phyloP scores from a whole-genome alignment of 345 rosid species.

The Boechera divaricarpa region DNA sequence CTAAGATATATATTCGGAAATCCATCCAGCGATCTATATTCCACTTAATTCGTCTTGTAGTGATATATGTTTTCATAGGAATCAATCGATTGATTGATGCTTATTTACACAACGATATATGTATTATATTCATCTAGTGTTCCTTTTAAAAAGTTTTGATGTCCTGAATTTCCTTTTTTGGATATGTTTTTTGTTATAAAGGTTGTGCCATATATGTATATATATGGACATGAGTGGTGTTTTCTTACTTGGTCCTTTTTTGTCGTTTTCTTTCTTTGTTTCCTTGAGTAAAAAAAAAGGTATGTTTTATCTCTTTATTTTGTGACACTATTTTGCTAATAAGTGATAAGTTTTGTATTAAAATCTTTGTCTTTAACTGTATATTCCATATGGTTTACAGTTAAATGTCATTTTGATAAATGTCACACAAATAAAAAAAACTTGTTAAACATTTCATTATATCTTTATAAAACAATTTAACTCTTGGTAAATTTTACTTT shows the following conservation, averaged over 20 bases:
- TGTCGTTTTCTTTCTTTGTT: slow-evolving; percentile 11
- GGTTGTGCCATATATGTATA: slow-evolving; percentile 42
- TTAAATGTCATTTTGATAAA: not conserved
- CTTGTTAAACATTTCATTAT: not conserved
- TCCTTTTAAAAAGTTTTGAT: slow-evolving; percentile 38
- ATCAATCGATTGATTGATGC: slow-evolving; percentile 35
- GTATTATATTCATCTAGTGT: slow-evolving; percentile 27
- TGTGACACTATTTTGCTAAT: slow-evolving; percentile 9
- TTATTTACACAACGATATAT: slow-evolving; percentile 4
- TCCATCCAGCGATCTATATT: slow-evolving; percentile 25
- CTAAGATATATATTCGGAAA: slow-evolving; percentile 22
- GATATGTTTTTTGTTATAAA: slow-evolving; percentile 40
- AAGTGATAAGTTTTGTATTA: not conserved
- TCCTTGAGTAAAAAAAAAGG: not conserved
- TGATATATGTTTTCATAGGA: slow-evolving; percentile 11
- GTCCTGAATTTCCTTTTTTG: slow-evolving; percentile 42
- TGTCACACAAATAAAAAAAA: not conserved
- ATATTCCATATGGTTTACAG: not conserved
- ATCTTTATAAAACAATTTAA: not conserved
- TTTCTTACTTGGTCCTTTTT: slow-evolving; percentile 25
- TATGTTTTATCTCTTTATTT: not conserved
- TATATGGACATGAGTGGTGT: slow-evolving; percentile 37
- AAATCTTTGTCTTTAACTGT: not conserved
- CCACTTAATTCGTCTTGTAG: slow-evolving; percentile 28
- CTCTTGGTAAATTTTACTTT: not conserved